These are phyloP conservation scores for Dactylorhiza incarnata DNA, from an alignment of 106 monocot species.

Conservation along the genomic window DNA sequence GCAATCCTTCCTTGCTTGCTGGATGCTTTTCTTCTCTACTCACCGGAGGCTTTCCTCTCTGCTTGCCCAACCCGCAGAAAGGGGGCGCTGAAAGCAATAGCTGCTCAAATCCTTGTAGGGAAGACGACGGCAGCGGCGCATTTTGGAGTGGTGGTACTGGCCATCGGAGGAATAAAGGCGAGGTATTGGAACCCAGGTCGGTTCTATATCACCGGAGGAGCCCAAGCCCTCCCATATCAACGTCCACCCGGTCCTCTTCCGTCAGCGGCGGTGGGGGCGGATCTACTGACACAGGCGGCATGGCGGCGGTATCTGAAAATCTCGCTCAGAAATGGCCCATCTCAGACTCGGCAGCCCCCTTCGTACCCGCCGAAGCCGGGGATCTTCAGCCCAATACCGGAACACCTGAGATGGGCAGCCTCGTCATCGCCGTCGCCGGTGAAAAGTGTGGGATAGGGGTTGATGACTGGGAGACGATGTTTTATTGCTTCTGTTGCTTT, in stretches of 20 bases:
- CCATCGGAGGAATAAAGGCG: slow-evolving; percentile 14
- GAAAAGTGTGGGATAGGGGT: slow-evolving; percentile 11
- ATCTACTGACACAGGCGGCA: slow-evolving; percentile 46
- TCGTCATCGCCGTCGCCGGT: neutral
- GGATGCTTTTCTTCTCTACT: too few species aligned
- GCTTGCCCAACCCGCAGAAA: too few species aligned
- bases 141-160: slow-evolving; percentile 6
- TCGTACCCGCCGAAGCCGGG: neutral
- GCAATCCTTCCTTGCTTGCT: too few species aligned
- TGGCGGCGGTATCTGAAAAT: slow-evolving; percentile 54
- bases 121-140: slow-evolving; percentile 1
- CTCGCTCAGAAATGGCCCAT: slow-evolving; percentile 13
- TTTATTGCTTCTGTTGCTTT: slow-evolving; percentile 11
- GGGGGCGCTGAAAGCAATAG: slow-evolving; percentile 25
- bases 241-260: slow-evolving; percentile 62
- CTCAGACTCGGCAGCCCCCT: too few species aligned
- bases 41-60: too few species aligned
- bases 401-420: slow-evolving; percentile 8
- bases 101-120: slow-evolving; percentile 5
- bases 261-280: slow-evolving; percentile 48
- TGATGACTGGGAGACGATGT: slow-evolving; percentile 22
- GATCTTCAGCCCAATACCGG: slow-evolving; percentile 38
- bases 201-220: slow-evolving; percentile 69
- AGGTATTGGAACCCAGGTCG: slow-evolving; percentile 57
- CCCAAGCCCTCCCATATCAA: slow-evolving; percentile 74